Base-by-base conservation (phyloP, 2,329 filamentous ascomycete species). In the Didymella pomorum region DNA sequence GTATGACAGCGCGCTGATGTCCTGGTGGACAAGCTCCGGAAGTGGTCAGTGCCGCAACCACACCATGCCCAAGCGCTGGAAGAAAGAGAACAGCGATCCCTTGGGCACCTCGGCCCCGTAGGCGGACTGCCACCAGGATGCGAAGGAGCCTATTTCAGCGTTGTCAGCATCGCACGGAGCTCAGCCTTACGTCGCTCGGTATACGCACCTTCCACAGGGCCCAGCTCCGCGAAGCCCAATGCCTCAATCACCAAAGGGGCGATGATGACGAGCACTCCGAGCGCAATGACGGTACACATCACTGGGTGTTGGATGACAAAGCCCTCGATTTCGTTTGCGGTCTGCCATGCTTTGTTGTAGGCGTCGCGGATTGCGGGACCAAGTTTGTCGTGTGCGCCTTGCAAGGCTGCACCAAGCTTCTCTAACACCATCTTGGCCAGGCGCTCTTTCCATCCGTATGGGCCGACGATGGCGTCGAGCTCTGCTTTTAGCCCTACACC, bases 51-150 rank as follows among this genome's bases (percentile, higher is more conserved):
- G 67, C 56, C 44, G 37, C 31, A 54, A 31, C 71, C 67, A 72
- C 35, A 64, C 67, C 77, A 81, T 81, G 0, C 79, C 79, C 57
- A 81, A 60, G 12, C 76, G 68, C 71, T 81, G 79, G 29, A 81
- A 75, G 49, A 72, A 81, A 2, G 73, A 73, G 57, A 80, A 79
- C n/a, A 81, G 59, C 4, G 78, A 78, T 0, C 70, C 71, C 56
- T 76, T 76, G 0, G 78, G 76, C 49, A 81, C 77, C 45, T 73
- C 73, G 1, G 78, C 79, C 2, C 64, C 67, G 63, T 80, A 80
- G 1, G 51, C 61, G 0, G 70, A 58, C 63, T 80, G 75, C 77
- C 79, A 81, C 60, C 58, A 65, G 1, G 79, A 73, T 14, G 79
- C 80, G 51, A 80, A 81, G 2, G 63, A 63, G 14, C 66, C 68